Percentiles rank a stretch among this genome's conserved stretches.
These are phyloP conservation scores for Arxiozyma slooffiae DNA, from an alignment of 1,139 yeast species.

Conservation along the genomic window DNA sequence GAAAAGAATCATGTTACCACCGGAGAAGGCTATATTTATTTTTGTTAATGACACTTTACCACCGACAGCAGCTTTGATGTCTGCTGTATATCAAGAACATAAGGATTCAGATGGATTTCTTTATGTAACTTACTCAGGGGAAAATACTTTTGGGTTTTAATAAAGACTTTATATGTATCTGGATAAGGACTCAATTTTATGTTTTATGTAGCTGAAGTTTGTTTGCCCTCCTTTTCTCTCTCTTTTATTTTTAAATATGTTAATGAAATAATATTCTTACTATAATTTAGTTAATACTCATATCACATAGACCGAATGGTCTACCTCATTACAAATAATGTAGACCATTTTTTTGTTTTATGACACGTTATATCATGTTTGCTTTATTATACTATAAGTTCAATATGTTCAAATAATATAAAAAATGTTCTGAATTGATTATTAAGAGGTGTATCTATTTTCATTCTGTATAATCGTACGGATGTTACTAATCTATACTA, in stretches of 20 bases:
- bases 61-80: constrained; percentile 95
- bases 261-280: too few species aligned
- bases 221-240: too few species aligned
- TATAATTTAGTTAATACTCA: too few species aligned
- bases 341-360: too few species aligned
- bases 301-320: too few species aligned
- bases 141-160: constrained; percentile 61
- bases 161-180: background rate
- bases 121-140: constrained; percentile 85
- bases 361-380: background rate
- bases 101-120: constrained; percentile 96
- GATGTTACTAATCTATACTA: background rate
- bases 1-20: constrained; percentile 88
- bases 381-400: too few species aligned
- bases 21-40: constrained; percentile 95
- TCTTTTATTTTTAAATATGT: too few species aligned
- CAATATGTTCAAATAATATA: too few species aligned
- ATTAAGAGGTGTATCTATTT: background rate
- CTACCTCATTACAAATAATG: too few species aligned
- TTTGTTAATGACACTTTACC: constrained; percentile 95
- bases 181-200: too few species aligned
- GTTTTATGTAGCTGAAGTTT: too few species aligned
- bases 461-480: background rate
- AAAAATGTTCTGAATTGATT: background rate
- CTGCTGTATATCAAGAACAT: constrained; percentile 89